Evolutionary conservation across 306 rosid genomes (phyloP).

Genomic region (Castanea crenata): DNA sequence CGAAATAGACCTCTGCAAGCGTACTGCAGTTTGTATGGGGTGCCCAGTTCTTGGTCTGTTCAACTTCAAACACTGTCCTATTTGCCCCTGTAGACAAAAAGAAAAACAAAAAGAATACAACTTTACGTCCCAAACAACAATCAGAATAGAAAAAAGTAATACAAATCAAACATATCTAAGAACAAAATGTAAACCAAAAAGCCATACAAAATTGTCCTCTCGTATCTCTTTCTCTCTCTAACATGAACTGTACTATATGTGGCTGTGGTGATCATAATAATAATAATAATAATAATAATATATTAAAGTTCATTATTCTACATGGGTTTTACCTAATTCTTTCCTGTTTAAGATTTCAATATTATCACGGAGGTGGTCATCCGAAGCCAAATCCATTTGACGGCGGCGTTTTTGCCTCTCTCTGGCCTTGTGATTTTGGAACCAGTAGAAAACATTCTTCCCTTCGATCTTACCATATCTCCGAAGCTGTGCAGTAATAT

Average conservation of each 20-base stretch:
- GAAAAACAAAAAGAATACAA: constrained; percentile 59
- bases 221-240: neutral
- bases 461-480: constrained; percentile 89
- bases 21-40: constrained; percentile 61
- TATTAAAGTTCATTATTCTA: neutral
- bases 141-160: constrained; percentile 30
- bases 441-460: constrained; percentile 96
- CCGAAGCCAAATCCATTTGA: constrained; percentile 68
- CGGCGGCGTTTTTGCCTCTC: constrained; percentile 98
- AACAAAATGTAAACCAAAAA: constrained; percentile 17
- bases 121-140: constrained; percentile 53
- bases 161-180: constrained; percentile 18
- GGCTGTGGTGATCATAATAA: no score
- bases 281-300: neutral
- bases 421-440: constrained; percentile 95
- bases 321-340: constrained; percentile 40
- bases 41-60: constrained; percentile 76
- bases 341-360: constrained; percentile 43
- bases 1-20: constrained; percentile 63
- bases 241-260: neutral
- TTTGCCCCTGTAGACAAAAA: constrained; percentile 59
- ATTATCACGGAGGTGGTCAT: constrained; percentile 23
- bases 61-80: constrained; percentile 66
- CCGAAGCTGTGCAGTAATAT: constrained; percentile 80
- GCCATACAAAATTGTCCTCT: constrained; percentile 8